Percentiles rank a stretch among this genome's conserved stretches.
Evolutionary conservation across 163 green algal species (phyloP).

Genomic region (Scenedesmus sp.): DNA sequence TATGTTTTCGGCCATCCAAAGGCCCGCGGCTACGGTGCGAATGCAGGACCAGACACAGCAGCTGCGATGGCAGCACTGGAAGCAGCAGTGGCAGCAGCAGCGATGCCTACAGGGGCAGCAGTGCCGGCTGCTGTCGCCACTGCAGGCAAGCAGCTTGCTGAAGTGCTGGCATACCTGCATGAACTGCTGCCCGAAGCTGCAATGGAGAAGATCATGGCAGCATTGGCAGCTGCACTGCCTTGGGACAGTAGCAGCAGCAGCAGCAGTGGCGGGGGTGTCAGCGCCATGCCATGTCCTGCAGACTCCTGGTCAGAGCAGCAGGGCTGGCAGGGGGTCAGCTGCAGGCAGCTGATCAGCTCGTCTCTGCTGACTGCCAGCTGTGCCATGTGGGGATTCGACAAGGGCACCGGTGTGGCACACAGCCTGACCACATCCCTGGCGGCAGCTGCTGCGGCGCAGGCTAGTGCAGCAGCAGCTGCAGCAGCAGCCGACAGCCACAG

Average conservation of each 20-base stretch:
- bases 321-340: slow-evolving; percentile 18
- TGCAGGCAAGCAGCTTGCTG: slow-evolving; percentile 18
- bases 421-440: background rate
- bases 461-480: background rate
- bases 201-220: background rate
- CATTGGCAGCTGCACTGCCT: slow-evolving; percentile 31
- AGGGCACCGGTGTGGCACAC: slow-evolving; percentile 13
- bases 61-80: background rate
- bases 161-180: slow-evolving; percentile 30
- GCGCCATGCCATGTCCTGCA: background rate
- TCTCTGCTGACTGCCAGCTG: slow-evolving; percentile 27
- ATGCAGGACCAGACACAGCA: background rate
- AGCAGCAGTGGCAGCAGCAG: background rate
- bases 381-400: slow-evolving; percentile 35
- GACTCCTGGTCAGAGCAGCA: background rate
- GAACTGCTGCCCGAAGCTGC: slow-evolving; percentile 24
- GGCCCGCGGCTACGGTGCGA: background rate
- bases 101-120: slow-evolving; percentile 10
- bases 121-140: background rate
- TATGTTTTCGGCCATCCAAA: slow-evolving; percentile 10
- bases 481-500: background rate
- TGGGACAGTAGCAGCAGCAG: slow-evolving; percentile 5
- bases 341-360: slow-evolving; percentile 8
- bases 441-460: background rate
- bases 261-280: background rate